These are phyloP conservation scores for Peronosclerospora sorghi DNA, from an alignment of 352 stramenopile species.

Conservation along the genomic window DNA sequence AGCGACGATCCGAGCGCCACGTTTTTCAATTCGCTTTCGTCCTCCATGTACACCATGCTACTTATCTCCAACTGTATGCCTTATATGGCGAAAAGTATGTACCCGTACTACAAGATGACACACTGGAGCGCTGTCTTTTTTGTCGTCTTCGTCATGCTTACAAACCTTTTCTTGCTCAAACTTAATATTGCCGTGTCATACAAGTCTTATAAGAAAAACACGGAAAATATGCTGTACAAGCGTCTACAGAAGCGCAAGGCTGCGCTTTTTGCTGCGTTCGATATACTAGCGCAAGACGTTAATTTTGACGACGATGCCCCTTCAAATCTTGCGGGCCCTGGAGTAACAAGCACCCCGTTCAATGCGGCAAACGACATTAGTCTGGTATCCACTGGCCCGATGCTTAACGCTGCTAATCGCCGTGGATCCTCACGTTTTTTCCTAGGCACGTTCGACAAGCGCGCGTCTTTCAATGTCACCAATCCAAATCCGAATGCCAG, in stretches of 20 bases:
- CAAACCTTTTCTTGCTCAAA: conserved; percentile 74
- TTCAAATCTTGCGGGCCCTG: conserved; percentile 3
- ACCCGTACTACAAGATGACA: conserved; percentile 66
- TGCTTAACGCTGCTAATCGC: conserved; percentile 27
- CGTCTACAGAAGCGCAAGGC: conserved; percentile 77
- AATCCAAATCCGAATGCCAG: conserved; percentile 13
- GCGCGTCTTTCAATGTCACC: conserved; percentile 31
- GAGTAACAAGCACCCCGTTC: conserved; percentile 1
- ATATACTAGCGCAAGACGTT: conserved; percentile 54
- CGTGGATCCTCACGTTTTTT: conserved; percentile 66
- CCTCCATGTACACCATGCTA: conserved; percentile 76
- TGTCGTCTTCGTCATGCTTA: conserved; percentile 67
- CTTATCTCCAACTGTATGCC: conserved; percentile 71
- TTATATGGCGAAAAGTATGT: conserved; percentile 76
- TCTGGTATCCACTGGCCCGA: conserved; percentile 15
- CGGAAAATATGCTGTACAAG: conserved; percentile 78
- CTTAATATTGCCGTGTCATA: conserved; percentile 79
- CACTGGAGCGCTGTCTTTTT: conserved; percentile 78
- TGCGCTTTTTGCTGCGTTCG: conserved; percentile 62
- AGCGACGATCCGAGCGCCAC: conserved; percentile 35
- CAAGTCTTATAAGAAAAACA: conserved; percentile 80
- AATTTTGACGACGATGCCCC: conserved; percentile 29
- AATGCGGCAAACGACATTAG: conserved; percentile 16
- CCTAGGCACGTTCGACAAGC: conserved; percentile 23
- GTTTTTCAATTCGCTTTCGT: conserved; percentile 59